A percentile compares a stretch with the other conserved stretches of the same genome.
Evolutionary conservation across 495 filamentous ascomycete species (phyloP).

Genomic region (Oidiodendron maius): DNA sequence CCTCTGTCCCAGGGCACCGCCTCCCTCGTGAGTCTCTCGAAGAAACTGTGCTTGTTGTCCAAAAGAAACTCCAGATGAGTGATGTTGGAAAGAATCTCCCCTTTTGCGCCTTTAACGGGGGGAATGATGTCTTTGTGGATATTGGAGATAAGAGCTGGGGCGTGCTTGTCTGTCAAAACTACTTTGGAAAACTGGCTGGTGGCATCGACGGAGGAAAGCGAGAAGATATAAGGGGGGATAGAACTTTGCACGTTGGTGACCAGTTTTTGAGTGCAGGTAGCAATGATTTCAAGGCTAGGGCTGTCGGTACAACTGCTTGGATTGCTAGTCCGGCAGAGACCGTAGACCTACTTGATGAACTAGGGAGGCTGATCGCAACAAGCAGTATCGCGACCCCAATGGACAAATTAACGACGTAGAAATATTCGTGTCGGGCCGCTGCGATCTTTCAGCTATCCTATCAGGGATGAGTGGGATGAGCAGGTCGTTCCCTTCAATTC

Average conservation of each 20-base stretch:
- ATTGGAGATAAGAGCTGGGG: constrained; percentile 98
- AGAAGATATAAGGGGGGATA: constrained; percentile 35
- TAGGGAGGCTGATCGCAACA: neutral
- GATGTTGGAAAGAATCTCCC: constrained; percentile 63
- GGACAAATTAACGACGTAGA: neutral
- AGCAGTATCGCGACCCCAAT: no score
- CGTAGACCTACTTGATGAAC: constrained; percentile 7
- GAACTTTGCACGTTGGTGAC: constrained; percentile 83
- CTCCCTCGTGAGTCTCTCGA: constrained; percentile 87
- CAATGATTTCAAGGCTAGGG: constrained; percentile 88
- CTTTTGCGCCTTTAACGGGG: constrained; percentile 98
- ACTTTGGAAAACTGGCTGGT: constrained; percentile 50
- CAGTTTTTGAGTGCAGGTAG: constrained; percentile 94
- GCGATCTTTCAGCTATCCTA: no score
- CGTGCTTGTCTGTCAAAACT: constrained; percentile 85
- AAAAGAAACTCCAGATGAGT: constrained; percentile 84
- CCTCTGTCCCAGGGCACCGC: constrained; percentile 46
- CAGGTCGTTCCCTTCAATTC: no score
- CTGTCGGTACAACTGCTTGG: constrained; percentile 69
- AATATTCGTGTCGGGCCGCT: no score
- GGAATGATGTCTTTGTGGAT: constrained; percentile 96
- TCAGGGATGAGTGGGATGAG: no score
- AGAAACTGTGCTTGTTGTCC: constrained; percentile 90
- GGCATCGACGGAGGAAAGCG: neutral
- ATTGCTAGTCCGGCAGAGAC: constrained; percentile 75